Conservation (phyloP, 805 yeast species). For the Candida nonsorbophila region DNA sequence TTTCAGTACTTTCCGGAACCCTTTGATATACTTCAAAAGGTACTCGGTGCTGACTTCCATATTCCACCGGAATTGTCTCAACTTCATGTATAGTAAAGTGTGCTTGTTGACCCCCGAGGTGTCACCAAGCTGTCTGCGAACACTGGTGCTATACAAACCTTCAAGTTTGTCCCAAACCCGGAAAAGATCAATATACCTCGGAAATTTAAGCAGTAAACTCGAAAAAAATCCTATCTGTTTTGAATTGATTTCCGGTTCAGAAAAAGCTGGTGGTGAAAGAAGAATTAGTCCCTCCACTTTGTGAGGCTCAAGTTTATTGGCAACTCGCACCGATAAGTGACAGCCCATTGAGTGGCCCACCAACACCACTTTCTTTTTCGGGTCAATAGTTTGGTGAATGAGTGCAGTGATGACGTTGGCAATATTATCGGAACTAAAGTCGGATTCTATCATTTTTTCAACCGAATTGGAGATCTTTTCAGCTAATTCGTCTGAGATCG, state of each 20-base stretch:
- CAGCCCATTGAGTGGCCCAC: conserved; percentile 79
- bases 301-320: conserved; percentile 24
- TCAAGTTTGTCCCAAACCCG: conserved; percentile 57
- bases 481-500: conserved; percentile 25
- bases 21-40: conserved; percentile 49
- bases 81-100: conserved; percentile 29
- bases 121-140: conserved; percentile 46
- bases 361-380: conserved; percentile 37
- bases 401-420: conserved; percentile 34
- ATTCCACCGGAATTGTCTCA: conserved; percentile 67
- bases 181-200: conserved; percentile 48
- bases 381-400: conserved; percentile 32
- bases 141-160: conserved; percentile 58
- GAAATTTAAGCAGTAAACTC: conserved; percentile 30
- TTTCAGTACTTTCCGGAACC: conserved; percentile 39
- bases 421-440: conserved; percentile 37
- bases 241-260: too few relatives aligned
- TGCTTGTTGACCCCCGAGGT: conserved; percentile 3
- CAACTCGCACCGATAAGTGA: conserved; percentile 45
- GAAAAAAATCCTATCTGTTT: too few relatives aligned
- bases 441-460: conserved; percentile 29
- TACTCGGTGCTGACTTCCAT: conserved; percentile 52
- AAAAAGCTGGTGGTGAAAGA: conserved; percentile 44
- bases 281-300: conserved; percentile 45
- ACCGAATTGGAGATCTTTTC: conserved; percentile 23